phyloP scores from a whole-genome alignment of 495 filamentous ascomycete genomes.

The Trypethelium eluteriae region DNA sequence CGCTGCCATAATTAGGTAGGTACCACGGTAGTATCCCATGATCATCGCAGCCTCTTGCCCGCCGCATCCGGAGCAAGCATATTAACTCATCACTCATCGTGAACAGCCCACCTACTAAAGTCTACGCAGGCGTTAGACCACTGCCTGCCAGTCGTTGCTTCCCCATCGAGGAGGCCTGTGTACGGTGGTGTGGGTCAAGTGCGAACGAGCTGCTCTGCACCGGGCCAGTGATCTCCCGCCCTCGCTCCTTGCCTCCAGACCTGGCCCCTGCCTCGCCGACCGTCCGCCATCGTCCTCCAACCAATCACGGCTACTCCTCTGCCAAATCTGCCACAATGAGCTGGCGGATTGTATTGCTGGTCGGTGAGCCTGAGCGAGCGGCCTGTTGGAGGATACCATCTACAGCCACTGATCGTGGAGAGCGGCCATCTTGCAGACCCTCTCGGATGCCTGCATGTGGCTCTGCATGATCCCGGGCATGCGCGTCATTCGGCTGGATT shows the following conservation, averaged over 20 bases:
- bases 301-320: slow-evolving; percentile 2
- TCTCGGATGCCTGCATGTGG: neutral
- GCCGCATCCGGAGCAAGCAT: too few relatives aligned
- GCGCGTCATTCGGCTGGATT: neutral
- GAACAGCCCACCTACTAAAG: too few relatives aligned
- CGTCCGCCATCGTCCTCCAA: neutral
- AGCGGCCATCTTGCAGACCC: neutral
- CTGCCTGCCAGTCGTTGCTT: slow-evolving; percentile 7
- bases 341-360: neutral
- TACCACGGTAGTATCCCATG: too few relatives aligned
- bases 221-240: slow-evolving; percentile 6
- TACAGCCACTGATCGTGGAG: neutral
- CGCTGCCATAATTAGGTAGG: neutral
- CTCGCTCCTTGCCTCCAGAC: slow-evolving; percentile 5
- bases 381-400: neutral
- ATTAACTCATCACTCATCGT: too few relatives aligned
- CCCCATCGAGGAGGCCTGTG: neutral
- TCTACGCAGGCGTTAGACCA: neutral
- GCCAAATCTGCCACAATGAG: neutral
- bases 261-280: neutral
- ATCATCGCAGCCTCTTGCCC: too few relatives aligned
- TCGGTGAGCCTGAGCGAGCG: neutral
- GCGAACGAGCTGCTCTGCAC: neutral
- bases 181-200: neutral
- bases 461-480: neutral